Evolutionary conservation across 176 grass and related monocot species (phyloP), one percentile per base, ranked within the genome.

Genomic region (Cenchrus americanus): DNA sequence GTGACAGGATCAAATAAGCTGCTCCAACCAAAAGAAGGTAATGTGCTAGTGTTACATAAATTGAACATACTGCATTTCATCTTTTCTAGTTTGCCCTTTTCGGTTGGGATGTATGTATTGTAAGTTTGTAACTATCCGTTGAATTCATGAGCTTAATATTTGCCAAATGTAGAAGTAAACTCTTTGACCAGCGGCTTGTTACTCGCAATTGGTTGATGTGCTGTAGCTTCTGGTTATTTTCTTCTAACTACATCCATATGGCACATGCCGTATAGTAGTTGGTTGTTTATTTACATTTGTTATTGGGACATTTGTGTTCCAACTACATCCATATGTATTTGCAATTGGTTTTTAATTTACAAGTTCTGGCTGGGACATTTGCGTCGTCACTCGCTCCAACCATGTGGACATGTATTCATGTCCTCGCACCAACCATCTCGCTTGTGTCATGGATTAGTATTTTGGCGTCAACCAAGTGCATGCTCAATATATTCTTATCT

Each of bases 21-120:
- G 78, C 24, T 62, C 71, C 43, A n/a, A 30, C 66, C 10, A 1
- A 19, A 53, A 32, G 46, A 88, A 65, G 80, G 86, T 83, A 78
- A 43, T 54, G n/a, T 63, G 17, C 17, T 18, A 17, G 13, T 55
- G n/a, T 65, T 23, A 69, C 22, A 65, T 43, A 77, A 71, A 18
- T 63, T 70, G 8, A 57, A 14, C 44, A 27, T 10, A 24, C 9
- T 60, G 43, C 19, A 52, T 69, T 75, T 62, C 30, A 23, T 71
- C 44, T 69, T 71, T 78, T 34, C 23, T 59, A 23, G 54, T 62
- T 62, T 78, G 10, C 27, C 32, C 4, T 71, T 88, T 58, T 53
- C 18, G 8, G 23, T 64, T 83, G 40, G 10, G 44, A 7, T 49
- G 32, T 64, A 8, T 0, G 57, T 43, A 40, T 12, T 22, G 1